Evolutionary conservation across 805 yeast species (phyloP).

Genomic region (Tetrapisispora nanseiensis): DNA sequence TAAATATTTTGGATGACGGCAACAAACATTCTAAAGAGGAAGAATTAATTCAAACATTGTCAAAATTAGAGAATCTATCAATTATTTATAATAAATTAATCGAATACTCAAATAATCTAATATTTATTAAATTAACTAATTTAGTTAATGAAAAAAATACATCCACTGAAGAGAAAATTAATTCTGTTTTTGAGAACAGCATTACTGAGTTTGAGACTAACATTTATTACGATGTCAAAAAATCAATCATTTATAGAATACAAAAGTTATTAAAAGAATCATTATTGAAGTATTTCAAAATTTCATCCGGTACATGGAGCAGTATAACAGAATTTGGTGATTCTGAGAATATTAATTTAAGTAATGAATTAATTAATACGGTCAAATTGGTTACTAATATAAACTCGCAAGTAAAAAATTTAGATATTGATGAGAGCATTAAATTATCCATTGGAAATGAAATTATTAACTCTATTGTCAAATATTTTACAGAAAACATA

Average conservation of each 20-base stretch:
- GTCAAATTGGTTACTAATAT: slow-evolving; percentile 17
- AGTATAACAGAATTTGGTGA: not conserved
- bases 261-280: slow-evolving; percentile 23
- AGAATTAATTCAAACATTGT: slow-evolving; percentile 19
- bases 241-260: slow-evolving; percentile 25
- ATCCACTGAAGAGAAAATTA: slow-evolving; percentile 12
- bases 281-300: slow-evolving; percentile 26
- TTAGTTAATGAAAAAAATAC: slow-evolving; percentile 13
- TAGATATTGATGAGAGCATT: slow-evolving; percentile 10
- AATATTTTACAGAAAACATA: slow-evolving; percentile 29
- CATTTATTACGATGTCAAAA: slow-evolving; percentile 21
- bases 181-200: slow-evolving; percentile 26
- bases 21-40: slow-evolving; percentile 15
- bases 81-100: slow-evolving; percentile 10
- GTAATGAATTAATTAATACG: slow-evolving; percentile 24
- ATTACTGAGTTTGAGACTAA: slow-evolving; percentile 22
- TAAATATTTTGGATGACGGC: slow-evolving; percentile 13
- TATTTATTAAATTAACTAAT: slow-evolving; percentile 17
- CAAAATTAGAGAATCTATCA: slow-evolving; percentile 15
- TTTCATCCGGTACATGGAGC: slow-evolving; percentile 12
- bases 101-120: slow-evolving; percentile 12
- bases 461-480: slow-evolving; percentile 21
- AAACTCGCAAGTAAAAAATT: slow-evolving; percentile 9
- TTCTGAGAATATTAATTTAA: not conserved
- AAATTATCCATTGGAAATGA: slow-evolving; percentile 18